A percentile compares a stretch with the other conserved stretches of the same genome.
phyloP scores from a whole-genome alignment of 1,139 yeast species.

The Candida labiduridarum region DNA sequence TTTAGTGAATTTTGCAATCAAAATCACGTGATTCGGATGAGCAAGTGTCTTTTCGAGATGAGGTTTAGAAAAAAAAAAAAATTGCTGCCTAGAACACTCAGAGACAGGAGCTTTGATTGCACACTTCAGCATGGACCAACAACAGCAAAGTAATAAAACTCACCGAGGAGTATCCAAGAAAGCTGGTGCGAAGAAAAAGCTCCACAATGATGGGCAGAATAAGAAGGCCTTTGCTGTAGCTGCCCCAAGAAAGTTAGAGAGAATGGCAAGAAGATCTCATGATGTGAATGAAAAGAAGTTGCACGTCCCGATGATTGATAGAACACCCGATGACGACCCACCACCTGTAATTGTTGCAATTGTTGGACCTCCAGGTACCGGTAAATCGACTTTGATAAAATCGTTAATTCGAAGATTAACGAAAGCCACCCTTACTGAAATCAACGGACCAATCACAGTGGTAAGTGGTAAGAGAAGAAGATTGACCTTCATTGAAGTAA shows the following conservation, averaged over 20 bases:
- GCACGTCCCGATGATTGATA: conserved; percentile 97
- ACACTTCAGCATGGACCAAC: conserved; percentile 24
- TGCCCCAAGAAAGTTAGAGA: conserved; percentile 86
- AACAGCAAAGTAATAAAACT: conserved; percentile 58
- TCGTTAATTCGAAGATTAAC: conserved; percentile 86
- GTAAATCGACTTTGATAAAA: conserved; percentile 90
- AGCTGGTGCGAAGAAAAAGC: conserved; percentile 77
- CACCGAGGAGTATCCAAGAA: conserved; percentile 60
- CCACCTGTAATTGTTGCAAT: conserved; percentile 97
- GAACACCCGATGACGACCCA: conserved; percentile 97
- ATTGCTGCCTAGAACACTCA: neutral
- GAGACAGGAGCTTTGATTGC: neutral
- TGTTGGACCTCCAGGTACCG: conserved; percentile 99
- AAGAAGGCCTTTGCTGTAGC: conserved; percentile 94
- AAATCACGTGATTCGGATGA: neutral
- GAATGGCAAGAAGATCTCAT: conserved; percentile 80
- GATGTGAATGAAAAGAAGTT: conserved; percentile 84
- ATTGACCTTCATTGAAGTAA: conserved; percentile 89
- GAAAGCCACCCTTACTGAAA: conserved; percentile 82
- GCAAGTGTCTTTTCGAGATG: neutral
- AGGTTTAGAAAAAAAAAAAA: neutral
- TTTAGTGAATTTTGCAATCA: neutral
- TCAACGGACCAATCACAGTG: conserved; percentile 97
- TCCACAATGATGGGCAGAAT: conserved; percentile 89
- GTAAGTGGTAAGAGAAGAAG: conserved; percentile 95